Evolutionary conservation across 2,329 filamentous ascomycete species (phyloP), one percentile per base, ranked within the genome.

Genomic region (Penicillium sp.): DNA sequence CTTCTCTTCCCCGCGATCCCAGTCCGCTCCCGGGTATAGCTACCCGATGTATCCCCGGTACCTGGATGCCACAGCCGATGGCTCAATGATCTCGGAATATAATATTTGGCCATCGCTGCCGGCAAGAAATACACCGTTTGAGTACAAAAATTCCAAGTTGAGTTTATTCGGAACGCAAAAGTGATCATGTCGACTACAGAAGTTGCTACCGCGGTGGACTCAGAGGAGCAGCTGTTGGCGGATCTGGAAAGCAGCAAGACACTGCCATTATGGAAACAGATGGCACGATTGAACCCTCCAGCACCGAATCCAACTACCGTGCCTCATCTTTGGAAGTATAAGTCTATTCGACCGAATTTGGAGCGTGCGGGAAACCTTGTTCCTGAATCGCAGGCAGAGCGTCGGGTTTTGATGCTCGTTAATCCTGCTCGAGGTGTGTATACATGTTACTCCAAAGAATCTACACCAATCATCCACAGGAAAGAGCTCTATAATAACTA

Each of bases 221-320:
- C 65, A 17, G 55, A 61, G 50, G 69, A 66, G 50, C 50, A 65
- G 24, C 62, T 73, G 13, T 61, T 72, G 15, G 26, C 49, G 5
- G 67, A 70, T n/a, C 61, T 73, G 0, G 63, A 68, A 44, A 59
- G 45, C 1, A 69, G 65, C 64, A 72, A 71, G 26, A 70, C 67
- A 3, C 65, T 70, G 15, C 83, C 83, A 0, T 67, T 85, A 4
- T 85, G 83, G 83, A 76, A 76, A 3, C 78, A 82, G 49, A 84
- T 85, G 82, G 73, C 71, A 37, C 70, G 68, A 28, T 77, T 84
- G 65, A 83, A 83, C 15, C 81, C 82, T 4, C 79, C 81, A 1
- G 70, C 71, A 0, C 83, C 83, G 1, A 81, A 81, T 40, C 83
- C 83, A 2, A 76, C 69, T 4, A 70, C 75, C 1, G 66, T 77